These are phyloP conservation scores for Ogataea trehaloabstinens DNA, from an alignment of 805 yeast species.

Conservation along the genomic window DNA sequence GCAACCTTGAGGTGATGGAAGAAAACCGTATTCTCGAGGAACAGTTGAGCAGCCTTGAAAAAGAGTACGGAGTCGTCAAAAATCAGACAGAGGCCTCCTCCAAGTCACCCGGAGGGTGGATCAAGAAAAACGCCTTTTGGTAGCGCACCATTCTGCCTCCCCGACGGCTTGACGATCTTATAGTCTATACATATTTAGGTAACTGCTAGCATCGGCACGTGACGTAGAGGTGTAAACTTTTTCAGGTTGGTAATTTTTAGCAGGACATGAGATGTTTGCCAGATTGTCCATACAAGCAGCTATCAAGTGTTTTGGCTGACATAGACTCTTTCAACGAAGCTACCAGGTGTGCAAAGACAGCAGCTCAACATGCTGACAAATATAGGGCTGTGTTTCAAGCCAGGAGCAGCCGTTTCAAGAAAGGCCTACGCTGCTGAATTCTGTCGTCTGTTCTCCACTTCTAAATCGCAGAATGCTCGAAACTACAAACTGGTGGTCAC, in stretches of 20 bases:
- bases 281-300: too few species aligned
- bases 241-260: too few species aligned
- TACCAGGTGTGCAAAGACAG: too few species aligned
- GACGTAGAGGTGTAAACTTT: too few species aligned
- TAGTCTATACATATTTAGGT: too few species aligned
- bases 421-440: too few species aligned
- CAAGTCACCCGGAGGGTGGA: slow-evolving; percentile 35
- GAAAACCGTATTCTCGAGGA: slow-evolving; percentile 58
- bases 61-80: slow-evolving; percentile 21
- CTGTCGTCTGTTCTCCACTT: slow-evolving; percentile 26
- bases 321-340: too few species aligned
- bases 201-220: too few species aligned
- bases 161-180: too few species aligned
- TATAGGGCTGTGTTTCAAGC: slow-evolving; percentile 24
- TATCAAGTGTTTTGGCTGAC: too few species aligned
- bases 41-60: slow-evolving; percentile 42
- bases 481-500: slow-evolving; percentile 41
- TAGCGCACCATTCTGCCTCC: slow-evolving; percentile 1
- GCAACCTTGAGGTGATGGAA: slow-evolving; percentile 66
- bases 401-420: background rate
- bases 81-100: slow-evolving; percentile 37
- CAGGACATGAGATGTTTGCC: too few species aligned
- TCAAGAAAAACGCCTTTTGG: slow-evolving; percentile 31
- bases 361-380: too few species aligned
- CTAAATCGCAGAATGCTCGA: slow-evolving; percentile 22